phyloP scores from a whole-genome alignment of 768 basidiomycete genomes.

The Solioccasus polychromus region DNA sequence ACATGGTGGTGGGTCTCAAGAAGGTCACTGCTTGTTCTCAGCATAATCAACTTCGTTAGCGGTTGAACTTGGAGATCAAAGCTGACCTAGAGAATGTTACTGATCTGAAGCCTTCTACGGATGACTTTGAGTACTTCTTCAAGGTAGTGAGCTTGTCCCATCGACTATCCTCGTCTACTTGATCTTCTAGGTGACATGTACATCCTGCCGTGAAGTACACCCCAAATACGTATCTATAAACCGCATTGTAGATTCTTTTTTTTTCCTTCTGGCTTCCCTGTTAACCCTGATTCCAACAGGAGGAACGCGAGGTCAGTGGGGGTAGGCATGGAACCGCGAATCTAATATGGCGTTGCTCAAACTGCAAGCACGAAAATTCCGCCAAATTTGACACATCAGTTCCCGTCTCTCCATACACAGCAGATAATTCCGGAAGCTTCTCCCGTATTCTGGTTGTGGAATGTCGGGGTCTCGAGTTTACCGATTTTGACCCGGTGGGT shows the following conservation, averaged over 20 bases:
- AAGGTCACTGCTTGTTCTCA: background rate
- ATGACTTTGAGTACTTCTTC: constrained; percentile 81
- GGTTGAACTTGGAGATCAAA: constrained; percentile 64
- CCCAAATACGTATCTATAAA: constrained; percentile 72
- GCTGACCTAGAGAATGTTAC: constrained; percentile 82
- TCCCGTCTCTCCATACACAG: constrained; percentile 51
- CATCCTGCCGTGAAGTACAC: constrained; percentile 73
- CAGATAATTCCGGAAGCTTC: constrained; percentile 58
- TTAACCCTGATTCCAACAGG: constrained; percentile 39
- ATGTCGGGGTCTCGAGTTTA: constrained; percentile 85
- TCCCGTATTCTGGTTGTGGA: constrained; percentile 70
- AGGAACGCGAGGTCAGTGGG: constrained; percentile 61
- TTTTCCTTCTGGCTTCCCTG: background rate
- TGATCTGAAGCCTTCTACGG: constrained; percentile 57
- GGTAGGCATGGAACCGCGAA: constrained; percentile 68
- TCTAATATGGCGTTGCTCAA: constrained; percentile 78
- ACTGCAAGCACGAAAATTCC: constrained; percentile 78
- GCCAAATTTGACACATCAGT: constrained; percentile 68
- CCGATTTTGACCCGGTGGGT: constrained; percentile 72
- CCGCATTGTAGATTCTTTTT: constrained; percentile 45
- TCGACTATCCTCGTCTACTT: background rate
- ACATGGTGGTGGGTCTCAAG: constrained; percentile 51
- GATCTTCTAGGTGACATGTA: constrained; percentile 64
- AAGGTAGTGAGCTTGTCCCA: constrained; percentile 40
- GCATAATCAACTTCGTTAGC: constrained; percentile 33